These are phyloP conservation scores for Trichoderma lentiforme DNA, from an alignment of 2,329 filamentous ascomycete species.

Conservation along the genomic window DNA sequence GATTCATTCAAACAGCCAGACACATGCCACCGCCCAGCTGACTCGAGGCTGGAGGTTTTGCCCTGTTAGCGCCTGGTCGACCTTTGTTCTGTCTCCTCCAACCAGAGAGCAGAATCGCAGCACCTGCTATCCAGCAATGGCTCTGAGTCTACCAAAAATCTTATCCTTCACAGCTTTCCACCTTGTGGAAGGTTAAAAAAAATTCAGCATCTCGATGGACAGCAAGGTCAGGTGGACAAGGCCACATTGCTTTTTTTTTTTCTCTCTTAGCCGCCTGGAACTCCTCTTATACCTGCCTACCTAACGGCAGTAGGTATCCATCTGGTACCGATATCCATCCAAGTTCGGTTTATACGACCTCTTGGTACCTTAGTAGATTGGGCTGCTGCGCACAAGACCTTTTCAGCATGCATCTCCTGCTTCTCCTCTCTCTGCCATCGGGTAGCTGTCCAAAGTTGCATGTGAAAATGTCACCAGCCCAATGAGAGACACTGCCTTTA, in stretches of 20 bases:
- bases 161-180: neutral
- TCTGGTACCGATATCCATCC: neutral
- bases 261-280: neutral
- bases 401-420: neutral
- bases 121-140: conserved; percentile 12
- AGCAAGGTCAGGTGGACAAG: neutral
- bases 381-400: neutral
- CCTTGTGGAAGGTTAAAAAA: neutral
- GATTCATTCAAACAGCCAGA: neutral
- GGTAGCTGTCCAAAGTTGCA: neutral
- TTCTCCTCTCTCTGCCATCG: neutral
- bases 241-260: neutral
- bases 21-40: neutral
- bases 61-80: neutral
- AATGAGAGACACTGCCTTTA: neutral
- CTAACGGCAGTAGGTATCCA: neutral
- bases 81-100: neutral
- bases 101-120: conserved; percentile 3
- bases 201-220: neutral
- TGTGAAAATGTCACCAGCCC: neutral
- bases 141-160: neutral
- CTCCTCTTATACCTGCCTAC: neutral
- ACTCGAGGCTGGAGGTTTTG: neutral
- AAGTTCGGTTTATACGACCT: neutral
- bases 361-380: neutral